phyloP scores from a whole-genome alignment of 139 green algal species.

The Parachlorella kessleri region DNA sequence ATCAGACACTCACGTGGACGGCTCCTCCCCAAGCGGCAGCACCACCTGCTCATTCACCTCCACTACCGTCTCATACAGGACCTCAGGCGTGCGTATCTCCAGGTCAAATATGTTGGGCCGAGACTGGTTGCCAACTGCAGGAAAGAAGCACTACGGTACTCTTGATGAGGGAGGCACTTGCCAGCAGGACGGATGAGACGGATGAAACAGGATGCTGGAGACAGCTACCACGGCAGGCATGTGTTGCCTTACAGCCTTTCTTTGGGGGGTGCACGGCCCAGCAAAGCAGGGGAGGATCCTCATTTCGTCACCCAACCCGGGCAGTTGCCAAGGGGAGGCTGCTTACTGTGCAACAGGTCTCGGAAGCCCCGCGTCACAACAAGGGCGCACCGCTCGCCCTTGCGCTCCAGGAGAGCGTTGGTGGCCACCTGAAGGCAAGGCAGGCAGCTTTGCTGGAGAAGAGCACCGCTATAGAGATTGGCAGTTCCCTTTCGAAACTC shows the following conservation, averaged over 20 bases:
- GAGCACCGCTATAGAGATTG: conserved; percentile 29
- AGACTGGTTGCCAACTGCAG: conserved; percentile 54
- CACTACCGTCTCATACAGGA: conserved; percentile 80
- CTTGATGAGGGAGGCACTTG: no score
- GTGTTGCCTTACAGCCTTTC: no score
- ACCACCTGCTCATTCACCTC: conserved; percentile 91
- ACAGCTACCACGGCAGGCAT: no score
- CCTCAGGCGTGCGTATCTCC: conserved; percentile 62
- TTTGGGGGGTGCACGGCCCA: no score
- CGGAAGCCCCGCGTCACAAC: conserved; percentile 86
- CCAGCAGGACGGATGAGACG: no score
- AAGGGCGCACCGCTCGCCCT: conserved; percentile 80
- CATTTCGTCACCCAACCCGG: not conserved
- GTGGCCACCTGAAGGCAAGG: conserved; percentile 95
- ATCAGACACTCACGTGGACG: conserved; percentile 33
- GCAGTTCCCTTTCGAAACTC: not conserved
- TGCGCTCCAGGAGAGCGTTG: conserved; percentile 94
- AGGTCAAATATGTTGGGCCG: conserved; percentile 94
- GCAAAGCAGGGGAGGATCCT: no score
- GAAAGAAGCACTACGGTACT: no score
- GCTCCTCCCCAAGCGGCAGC: conserved; percentile 67
- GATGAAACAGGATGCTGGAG: no score
- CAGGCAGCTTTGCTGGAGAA: conserved; percentile 21
- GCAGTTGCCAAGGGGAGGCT: conserved; percentile 97
- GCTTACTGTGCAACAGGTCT: conserved; percentile 95